Percentiles rank a stretch among this genome's conserved stretches.
phyloP scores from a whole-genome alignment of 2,329 filamentous ascomycete species.

The Ophiostoma angusticollis region DNA sequence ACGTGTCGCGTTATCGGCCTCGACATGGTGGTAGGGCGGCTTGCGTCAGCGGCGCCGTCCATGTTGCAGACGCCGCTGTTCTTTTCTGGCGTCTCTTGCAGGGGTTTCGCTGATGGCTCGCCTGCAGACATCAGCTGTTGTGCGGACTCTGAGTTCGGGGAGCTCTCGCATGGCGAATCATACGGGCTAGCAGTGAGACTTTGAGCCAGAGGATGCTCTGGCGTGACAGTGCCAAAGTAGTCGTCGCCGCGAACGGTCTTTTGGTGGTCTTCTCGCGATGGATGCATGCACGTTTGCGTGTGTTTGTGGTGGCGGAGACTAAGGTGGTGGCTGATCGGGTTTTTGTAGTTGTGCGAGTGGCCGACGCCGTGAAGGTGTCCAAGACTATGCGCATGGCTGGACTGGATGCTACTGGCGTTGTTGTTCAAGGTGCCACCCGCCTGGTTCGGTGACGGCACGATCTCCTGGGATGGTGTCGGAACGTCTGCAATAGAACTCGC shows the following conservation, averaged over 20 bases:
- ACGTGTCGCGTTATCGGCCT: conserved; percentile 25
- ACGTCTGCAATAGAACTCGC: conserved; percentile 53
- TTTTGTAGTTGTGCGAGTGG: conserved; percentile 5
- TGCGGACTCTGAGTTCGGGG: conserved; percentile 15
- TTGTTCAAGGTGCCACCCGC: not conserved
- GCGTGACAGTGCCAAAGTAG: conserved; percentile 35
- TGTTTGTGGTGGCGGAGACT: conserved; percentile 37
- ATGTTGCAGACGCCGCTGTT: conserved; percentile 21
- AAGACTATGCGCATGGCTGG: not conserved
- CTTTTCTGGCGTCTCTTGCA: conserved; percentile 8
- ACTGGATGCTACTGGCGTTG: not conserved
- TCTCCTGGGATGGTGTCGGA: conserved; percentile 4
- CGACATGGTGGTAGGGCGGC: not conserved
- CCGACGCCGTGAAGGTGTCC: conserved; percentile 5
- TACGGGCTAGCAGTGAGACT: conserved; percentile 61
- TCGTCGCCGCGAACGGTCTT: conserved; percentile 40
- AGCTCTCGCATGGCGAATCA: conserved; percentile 22
- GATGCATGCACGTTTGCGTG: too few species aligned
- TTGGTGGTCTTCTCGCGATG: conserved; percentile 37
- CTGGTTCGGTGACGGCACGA: too few species aligned
- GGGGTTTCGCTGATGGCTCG: conserved; percentile 3
- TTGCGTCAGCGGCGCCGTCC: conserved; percentile 12
- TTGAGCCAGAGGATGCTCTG: conserved; percentile 59
- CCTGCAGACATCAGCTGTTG: conserved; percentile 13
- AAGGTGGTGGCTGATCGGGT: conserved; percentile 19